phyloP scores from a whole-genome alignment of 179 eudicot species.

The Beta lomatogona region DNA sequence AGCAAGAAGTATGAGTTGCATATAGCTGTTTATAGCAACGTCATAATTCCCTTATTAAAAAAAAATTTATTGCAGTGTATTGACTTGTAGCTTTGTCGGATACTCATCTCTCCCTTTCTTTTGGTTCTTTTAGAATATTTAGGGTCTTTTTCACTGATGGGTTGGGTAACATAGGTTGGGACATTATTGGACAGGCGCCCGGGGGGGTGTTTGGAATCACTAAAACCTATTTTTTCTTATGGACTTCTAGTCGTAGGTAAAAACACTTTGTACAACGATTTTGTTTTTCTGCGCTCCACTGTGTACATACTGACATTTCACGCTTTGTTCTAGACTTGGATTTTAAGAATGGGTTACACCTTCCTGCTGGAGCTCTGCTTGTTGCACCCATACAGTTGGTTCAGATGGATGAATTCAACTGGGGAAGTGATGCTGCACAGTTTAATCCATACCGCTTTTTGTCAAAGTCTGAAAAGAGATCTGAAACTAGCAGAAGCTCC shows the following conservation, averaged over 20 bases:
- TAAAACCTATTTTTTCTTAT: no score
- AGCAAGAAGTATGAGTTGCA: no score
- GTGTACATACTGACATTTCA: not conserved
- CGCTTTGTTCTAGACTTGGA: slow-evolving; percentile 39
- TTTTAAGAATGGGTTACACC: slow-evolving; percentile 43
- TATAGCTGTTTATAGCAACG: not conserved
- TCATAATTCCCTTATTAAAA: not conserved
- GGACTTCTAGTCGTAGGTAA: not conserved
- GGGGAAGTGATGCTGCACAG: slow-evolving; percentile 59
- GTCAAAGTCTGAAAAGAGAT: slow-evolving; percentile 37
- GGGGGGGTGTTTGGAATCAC: not conserved
- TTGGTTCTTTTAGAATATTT: not conserved
- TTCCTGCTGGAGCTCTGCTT: slow-evolving; percentile 62
- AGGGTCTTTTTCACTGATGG: not conserved
- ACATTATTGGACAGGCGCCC: not conserved
- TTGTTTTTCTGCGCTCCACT: not conserved
- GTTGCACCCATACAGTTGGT: slow-evolving; percentile 57
- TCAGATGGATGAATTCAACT: slow-evolving; percentile 46
- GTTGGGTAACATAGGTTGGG: not conserved
- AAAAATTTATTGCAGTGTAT: not conserved
- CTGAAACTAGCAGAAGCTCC: slow-evolving; percentile 23
- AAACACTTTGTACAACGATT: not conserved
- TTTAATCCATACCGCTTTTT: slow-evolving; percentile 60
- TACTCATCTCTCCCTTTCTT: not conserved
- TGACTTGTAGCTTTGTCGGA: not conserved